Evolutionary conservation across 352 stramenopile genomes (phyloP).

Genomic region (Globisporangium takayamanum): DNA sequence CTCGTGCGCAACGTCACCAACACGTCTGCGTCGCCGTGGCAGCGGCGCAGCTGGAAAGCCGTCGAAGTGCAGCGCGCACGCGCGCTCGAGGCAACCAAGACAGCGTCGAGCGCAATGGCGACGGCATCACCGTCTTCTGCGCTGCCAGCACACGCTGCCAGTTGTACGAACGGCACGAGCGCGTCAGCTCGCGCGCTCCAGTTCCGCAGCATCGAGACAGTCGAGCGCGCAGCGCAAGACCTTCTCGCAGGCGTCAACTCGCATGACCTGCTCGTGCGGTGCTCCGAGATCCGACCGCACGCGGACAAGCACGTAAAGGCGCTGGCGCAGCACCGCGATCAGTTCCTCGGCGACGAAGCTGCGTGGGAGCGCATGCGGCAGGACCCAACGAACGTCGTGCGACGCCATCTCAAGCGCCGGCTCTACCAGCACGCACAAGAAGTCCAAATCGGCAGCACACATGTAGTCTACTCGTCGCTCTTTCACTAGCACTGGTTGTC

Average conservation of each 20-base stretch:
- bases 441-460: slow-evolving; percentile 51
- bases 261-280: slow-evolving; percentile 67
- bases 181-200: neutral
- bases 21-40: slow-evolving; percentile 47
- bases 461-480: slow-evolving; percentile 61
- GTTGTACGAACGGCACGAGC: neutral
- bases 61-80: slow-evolving; percentile 16
- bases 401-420: slow-evolving; percentile 35
- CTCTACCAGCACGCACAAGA: slow-evolving; percentile 55
- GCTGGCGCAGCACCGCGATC: slow-evolving; percentile 37
- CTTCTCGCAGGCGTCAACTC: slow-evolving; percentile 46
- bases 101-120: neutral
- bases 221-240: slow-evolving; percentile 47
- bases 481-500: slow-evolving; percentile 24
- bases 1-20: slow-evolving; percentile 12
- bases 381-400: slow-evolving; percentile 60
- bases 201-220: slow-evolving; percentile 55
- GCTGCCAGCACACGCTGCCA: neutral
- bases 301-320: slow-evolving; percentile 35
- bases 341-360: slow-evolving; percentile 47
- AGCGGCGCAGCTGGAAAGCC: slow-evolving; percentile 59
- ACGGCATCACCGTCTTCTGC: neutral
- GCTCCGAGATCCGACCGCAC: slow-evolving; percentile 53
- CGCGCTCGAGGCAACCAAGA: neutral
- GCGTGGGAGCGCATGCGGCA: slow-evolving; percentile 64